phyloP scores from a whole-genome alignment of 768 basidiomycete genomes.

The Russula sp. region DNA sequence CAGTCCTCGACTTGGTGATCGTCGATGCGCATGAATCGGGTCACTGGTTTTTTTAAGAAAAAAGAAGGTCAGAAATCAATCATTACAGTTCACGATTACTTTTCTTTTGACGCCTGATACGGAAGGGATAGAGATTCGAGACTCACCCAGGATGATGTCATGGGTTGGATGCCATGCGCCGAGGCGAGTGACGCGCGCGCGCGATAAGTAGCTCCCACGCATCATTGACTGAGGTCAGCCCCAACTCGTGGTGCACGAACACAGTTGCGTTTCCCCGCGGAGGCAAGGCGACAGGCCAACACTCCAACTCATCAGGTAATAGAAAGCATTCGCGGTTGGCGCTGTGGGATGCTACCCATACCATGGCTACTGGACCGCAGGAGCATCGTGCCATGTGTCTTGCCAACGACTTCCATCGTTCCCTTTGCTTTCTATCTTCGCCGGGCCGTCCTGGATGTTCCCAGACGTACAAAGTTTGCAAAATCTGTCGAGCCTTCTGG shows the following conservation, averaged over 20 bases:
- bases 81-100: background rate
- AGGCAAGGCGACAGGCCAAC: slow-evolving; percentile 26
- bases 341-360: slow-evolving; percentile 13
- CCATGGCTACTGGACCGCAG: background rate
- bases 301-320: slow-evolving; percentile 22
- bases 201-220: slow-evolving; percentile 24
- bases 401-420: slow-evolving; percentile 14
- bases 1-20: slow-evolving; percentile 26
- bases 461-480: slow-evolving; percentile 25
- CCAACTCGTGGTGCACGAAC: slow-evolving; percentile 22
- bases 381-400: slow-evolving; percentile 24
- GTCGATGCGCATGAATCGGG: slow-evolving; percentile 14
- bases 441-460: slow-evolving; percentile 12
- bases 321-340: slow-evolving; percentile 17
- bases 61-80: background rate
- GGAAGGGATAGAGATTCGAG: background rate
- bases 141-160: slow-evolving; percentile 23
- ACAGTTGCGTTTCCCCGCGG: slow-evolving; percentile 18
- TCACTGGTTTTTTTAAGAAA: slow-evolving; percentile 17
- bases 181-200: slow-evolving; percentile 17
- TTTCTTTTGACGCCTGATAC: background rate
- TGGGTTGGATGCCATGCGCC: slow-evolving; percentile 23
- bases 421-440: background rate
- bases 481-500: slow-evolving; percentile 19
- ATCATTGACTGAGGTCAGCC: slow-evolving; percentile 21